These are phyloP conservation scores for Hylodesmum podocarpum DNA, from an alignment of 306 rosid genomes.

Conservation along the genomic window DNA sequence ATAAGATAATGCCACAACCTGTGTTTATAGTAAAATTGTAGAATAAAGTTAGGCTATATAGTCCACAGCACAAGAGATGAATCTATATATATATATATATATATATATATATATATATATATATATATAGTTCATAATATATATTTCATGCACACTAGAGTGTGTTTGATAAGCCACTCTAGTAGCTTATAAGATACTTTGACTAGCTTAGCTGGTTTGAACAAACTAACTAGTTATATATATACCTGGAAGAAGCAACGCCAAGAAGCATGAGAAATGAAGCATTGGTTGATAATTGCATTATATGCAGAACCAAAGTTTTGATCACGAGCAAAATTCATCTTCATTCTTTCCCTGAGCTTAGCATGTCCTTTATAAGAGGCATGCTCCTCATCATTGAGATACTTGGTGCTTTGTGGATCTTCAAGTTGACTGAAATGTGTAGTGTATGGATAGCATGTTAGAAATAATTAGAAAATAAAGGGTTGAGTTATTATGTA, in stretches of 20 bases:
- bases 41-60: neutral
- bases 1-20: conserved; percentile 26
- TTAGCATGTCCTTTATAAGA: neutral
- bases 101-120: too few species aligned
- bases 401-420: neutral
- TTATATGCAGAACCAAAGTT: neutral
- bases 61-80: neutral
- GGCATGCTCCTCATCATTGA: neutral
- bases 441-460: neutral
- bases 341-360: neutral
- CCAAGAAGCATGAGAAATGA: conserved; percentile 22
- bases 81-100: too few species aligned
- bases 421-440: neutral
- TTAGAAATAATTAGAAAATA: too few species aligned
- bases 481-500: too few species aligned
- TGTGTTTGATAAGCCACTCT: too few species aligned
- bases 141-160: neutral
- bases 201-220: too few species aligned
- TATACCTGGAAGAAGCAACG: conserved; percentile 18
- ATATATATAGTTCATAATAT: neutral
- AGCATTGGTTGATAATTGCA: neutral
- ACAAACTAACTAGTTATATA: neutral
- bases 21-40: neutral
- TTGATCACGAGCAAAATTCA: neutral
- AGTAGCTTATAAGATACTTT: too few species aligned